These are phyloP conservation scores for Trichoderma atrobrunneum DNA, from an alignment of 2,329 filamentous ascomycete species.

Conservation along the genomic window DNA sequence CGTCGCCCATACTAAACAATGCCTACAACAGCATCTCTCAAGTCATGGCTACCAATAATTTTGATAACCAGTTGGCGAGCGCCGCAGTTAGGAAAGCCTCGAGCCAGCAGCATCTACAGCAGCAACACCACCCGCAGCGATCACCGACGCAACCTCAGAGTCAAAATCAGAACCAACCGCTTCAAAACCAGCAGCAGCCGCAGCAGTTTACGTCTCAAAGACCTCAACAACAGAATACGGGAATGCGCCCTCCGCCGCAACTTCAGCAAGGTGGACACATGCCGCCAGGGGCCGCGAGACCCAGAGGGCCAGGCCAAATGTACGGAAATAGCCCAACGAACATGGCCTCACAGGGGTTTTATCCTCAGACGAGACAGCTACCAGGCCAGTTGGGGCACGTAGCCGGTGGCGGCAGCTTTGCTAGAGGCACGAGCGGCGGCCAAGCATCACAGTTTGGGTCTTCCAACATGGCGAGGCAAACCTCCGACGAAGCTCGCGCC, in stretches of 20 bases:
- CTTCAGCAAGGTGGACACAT: conserved; percentile 21
- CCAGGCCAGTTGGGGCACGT: conserved; percentile 22
- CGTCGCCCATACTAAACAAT: conserved; percentile 20
- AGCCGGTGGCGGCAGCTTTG: conserved; percentile 17
- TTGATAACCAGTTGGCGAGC: conserved; percentile 22
- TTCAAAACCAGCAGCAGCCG: conserved; percentile 8
- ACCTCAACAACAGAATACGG: not conserved
- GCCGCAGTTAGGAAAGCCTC: conserved; percentile 10
- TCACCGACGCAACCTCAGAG: not conserved
- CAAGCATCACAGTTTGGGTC: conserved; percentile 21
- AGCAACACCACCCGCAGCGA: conserved; percentile 18
- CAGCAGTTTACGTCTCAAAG: conserved; percentile 13
- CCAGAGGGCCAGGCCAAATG: conserved; percentile 16
- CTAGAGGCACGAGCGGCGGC: conserved; percentile 16
- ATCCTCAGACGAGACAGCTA: conserved; percentile 23
- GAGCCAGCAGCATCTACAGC: conserved; percentile 15
- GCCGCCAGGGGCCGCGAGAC: not conserved
- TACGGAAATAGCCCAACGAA: conserved; percentile 13
- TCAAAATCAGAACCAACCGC: not conserved
- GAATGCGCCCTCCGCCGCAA: conserved; percentile 18
- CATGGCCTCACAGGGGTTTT: conserved; percentile 18
- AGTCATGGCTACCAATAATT: conserved; percentile 20
- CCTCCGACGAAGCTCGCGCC: conserved; percentile 14
- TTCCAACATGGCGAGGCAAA: conserved; percentile 22
- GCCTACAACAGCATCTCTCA: conserved; percentile 19